Evolutionary conservation across 225 moss, liverwort and hornwort genomes (phyloP).

Genomic region (Antitrichia curtipendula): DNA sequence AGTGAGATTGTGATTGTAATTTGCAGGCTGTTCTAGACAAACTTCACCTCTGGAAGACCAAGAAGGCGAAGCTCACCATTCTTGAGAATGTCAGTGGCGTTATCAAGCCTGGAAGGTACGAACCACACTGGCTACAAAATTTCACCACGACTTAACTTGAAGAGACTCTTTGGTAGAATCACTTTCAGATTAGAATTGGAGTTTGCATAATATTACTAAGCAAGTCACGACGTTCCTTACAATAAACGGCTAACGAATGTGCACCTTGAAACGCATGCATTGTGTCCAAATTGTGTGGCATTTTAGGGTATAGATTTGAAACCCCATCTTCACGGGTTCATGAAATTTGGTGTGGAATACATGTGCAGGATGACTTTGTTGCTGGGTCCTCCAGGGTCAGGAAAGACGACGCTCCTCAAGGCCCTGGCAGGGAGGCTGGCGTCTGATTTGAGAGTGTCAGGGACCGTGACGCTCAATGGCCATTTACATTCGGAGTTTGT

Average conservation of each 20-base stretch:
- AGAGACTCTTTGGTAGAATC: neutral
- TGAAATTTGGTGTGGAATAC: neutral
- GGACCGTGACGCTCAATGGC: no score
- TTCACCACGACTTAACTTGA: neutral
- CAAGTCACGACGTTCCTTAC: neutral
- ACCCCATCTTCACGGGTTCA: neutral
- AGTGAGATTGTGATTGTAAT: neutral
- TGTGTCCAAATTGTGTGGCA: neutral
- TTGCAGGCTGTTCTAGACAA: constrained; percentile 8
- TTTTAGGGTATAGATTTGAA: neutral
- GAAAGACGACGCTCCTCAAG: constrained; percentile 44
- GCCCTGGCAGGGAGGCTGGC: no score
- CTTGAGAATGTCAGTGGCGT: constrained; percentile 43
- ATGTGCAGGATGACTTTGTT: constrained; percentile 39
- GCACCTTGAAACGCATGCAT: neutral
- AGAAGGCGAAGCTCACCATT: constrained; percentile 32
- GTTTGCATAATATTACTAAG: neutral
- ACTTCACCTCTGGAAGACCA: constrained; percentile 2
- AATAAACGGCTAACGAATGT: neutral
- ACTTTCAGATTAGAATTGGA: neutral
- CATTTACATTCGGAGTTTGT: no score
- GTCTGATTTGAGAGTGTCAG: no score
- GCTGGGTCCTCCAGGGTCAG: constrained; percentile 45
- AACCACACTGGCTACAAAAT: neutral
- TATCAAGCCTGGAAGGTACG: constrained; percentile 44